Conservation (phyloP, 75 land plant species). For the Pinus tabuliformis region DNA sequence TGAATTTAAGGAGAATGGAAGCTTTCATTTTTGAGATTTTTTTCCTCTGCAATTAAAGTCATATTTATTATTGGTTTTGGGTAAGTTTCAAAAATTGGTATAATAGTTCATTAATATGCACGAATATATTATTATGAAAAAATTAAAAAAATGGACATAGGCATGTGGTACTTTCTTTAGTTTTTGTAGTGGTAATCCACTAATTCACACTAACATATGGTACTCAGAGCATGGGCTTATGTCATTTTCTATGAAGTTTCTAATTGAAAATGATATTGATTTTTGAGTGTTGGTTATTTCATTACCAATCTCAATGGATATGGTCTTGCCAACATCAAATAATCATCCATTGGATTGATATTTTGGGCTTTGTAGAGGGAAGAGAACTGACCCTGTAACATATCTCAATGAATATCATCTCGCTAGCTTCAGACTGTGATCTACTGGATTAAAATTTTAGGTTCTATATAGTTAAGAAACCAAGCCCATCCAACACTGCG, state of each 20-base stretch:
- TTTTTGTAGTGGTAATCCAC: neutral
- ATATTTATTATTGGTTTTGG: too few relatives aligned
- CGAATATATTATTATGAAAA: too few relatives aligned
- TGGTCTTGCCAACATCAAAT: neutral
- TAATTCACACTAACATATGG: conserved; percentile 5
- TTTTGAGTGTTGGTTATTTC: conserved; percentile 2
- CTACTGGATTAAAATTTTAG: neutral
- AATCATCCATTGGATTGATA: conserved; percentile 2
- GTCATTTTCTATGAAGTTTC: conserved; percentile 2
- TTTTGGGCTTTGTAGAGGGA: neutral
- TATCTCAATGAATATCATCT: neutral
- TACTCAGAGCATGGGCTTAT: neutral
- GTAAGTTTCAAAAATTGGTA: too few relatives aligned
- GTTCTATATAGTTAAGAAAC: neutral
- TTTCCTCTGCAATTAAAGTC: too few relatives aligned
- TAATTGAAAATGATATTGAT: neutral
- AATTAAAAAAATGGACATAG: too few relatives aligned
- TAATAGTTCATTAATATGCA: too few relatives aligned
- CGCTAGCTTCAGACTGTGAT: neutral
- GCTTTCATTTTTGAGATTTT: too few relatives aligned
- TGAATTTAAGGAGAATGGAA: too few relatives aligned
- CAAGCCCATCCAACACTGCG: neutral
- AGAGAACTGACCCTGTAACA: neutral
- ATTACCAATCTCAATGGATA: neutral
- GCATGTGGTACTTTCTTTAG: too few relatives aligned